Conservation (phyloP, 257 asterid species). For the Solanum medicagineum region DNA sequence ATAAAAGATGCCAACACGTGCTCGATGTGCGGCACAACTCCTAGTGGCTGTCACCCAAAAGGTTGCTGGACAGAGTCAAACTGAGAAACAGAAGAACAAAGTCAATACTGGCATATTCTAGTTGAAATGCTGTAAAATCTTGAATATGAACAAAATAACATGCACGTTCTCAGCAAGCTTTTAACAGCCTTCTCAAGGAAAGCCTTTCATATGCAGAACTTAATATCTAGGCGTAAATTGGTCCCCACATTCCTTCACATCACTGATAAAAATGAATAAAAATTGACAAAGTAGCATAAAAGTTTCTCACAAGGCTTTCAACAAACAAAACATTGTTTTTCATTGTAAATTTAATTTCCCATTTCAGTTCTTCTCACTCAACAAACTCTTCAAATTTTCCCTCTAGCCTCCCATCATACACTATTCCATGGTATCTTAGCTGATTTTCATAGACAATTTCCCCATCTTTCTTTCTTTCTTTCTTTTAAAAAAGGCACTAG, state of each 20-base stretch:
- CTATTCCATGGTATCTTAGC: neutral
- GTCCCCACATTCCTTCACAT: neutral
- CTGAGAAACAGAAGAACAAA: neutral
- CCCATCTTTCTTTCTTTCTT: too few relatives aligned
- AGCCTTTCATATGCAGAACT: neutral
- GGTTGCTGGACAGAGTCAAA: neutral
- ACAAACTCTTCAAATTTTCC: neutral
- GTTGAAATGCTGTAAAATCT: neutral
- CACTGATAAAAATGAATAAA: neutral
- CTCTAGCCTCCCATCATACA: neutral
- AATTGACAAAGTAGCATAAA: neutral
- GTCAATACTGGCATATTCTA: neutral
- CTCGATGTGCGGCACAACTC: neutral
- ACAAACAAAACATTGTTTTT: neutral
- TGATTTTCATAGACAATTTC: neutral
- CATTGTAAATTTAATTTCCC: neutral
- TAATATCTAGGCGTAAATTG: neutral
- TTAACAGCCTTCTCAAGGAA: neutral
- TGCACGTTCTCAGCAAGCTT: neutral
- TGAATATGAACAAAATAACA: neutral
- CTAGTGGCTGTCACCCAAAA: neutral
- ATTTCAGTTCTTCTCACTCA: neutral
- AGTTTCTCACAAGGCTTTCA: neutral
- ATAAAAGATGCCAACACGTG: neutral
- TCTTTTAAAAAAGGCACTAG: neutral